Base-by-base conservation (phyloP, 352 stramenopile species). In the Globisporangium echinulatum region DNA sequence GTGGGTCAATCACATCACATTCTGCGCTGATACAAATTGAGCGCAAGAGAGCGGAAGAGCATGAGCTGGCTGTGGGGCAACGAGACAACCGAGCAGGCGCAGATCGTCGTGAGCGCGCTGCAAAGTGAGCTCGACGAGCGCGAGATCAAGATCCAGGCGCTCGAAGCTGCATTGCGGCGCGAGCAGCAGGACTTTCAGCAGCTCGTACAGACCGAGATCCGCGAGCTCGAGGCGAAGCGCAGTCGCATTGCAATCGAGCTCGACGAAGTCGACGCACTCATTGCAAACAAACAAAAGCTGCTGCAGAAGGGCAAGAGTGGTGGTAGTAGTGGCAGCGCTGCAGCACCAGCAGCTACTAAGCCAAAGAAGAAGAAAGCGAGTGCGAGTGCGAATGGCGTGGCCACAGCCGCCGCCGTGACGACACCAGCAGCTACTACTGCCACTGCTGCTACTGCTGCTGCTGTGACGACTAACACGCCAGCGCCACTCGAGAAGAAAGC, bases 11-110 rank as follows among this genome's bases (percentile, higher is more conserved):
- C 49, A 54, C 56, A 49, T 62, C 46, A 54, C 46, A 49, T 40
- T 47, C 19, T 8, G 25, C 36, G 7, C 25, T 33, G 25, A 33
- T 3, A 33, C 25, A 33, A 33, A 33, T 3, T 3, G 25, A 33
- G 25, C 25, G 25, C 25, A 33, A 33, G 25, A 33, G 25, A 33
- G 25, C 43, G 43, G 25, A 10, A 38, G 7, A 50, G 6, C 1
- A 87, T 89, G 79, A 93, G 84, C 61, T 93, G 84, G 84, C 54
- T 93, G 49, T 93, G 84, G 84, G 78, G 73, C 17, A 91, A 93
- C 61, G 84, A 90, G 72, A 92, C 84, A 60, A 88, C 79, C 43
- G 84, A 91, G 67, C 84, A 93, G 70, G 84, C 84, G 62, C 81
- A 91, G 64, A 87, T 92, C 60, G 84, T 93, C 43, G 82, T 93